Evolutionary conservation across 176 grass and related monocot genomes (phyloP).

Genomic region (Eremochloa ophiuroides): DNA sequence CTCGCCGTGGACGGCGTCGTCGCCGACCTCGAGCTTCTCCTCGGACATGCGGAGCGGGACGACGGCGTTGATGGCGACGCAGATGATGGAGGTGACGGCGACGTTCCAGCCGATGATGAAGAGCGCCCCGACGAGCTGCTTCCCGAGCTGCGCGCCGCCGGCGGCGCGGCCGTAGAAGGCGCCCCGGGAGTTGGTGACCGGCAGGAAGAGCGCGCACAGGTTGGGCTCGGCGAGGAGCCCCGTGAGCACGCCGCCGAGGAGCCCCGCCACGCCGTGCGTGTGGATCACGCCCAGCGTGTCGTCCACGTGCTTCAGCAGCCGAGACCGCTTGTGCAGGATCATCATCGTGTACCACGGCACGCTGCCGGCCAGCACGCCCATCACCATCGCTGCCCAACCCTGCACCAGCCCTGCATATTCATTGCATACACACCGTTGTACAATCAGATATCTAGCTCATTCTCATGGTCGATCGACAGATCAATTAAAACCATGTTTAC

Average conservation of each 20-base stretch:
- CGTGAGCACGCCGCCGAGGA: constrained; percentile 47
- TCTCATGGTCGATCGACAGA: no score
- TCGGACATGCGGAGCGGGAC: constrained; percentile 59
- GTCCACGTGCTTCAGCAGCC: constrained; percentile 43
- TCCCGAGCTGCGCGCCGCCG: constrained; percentile 43
- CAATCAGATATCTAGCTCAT: no score
- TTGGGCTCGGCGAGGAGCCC: constrained; percentile 50
- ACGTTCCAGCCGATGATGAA: constrained; percentile 73
- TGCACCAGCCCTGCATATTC: constrained; percentile 51
- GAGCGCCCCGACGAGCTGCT: constrained; percentile 51
- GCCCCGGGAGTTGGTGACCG: constrained; percentile 42
- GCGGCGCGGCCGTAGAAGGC: constrained; percentile 43
- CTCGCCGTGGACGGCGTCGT: constrained; percentile 89
- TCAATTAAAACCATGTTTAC: background rate
- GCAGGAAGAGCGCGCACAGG: constrained; percentile 60
- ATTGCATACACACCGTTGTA: background rate
- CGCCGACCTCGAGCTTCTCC: constrained; percentile 61
- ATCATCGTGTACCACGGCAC: constrained; percentile 85
- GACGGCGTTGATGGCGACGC: constrained; percentile 42
- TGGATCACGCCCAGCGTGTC: constrained; percentile 77
- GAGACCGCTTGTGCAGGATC: constrained; percentile 61
- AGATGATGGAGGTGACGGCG: constrained; percentile 46
- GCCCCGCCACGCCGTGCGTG: constrained; percentile 64
- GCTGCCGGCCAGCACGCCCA: constrained; percentile 61
- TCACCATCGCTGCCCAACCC: constrained; percentile 66